Conservation (phyloP, 208 protist species). For the Crithidia bombi region DNA sequence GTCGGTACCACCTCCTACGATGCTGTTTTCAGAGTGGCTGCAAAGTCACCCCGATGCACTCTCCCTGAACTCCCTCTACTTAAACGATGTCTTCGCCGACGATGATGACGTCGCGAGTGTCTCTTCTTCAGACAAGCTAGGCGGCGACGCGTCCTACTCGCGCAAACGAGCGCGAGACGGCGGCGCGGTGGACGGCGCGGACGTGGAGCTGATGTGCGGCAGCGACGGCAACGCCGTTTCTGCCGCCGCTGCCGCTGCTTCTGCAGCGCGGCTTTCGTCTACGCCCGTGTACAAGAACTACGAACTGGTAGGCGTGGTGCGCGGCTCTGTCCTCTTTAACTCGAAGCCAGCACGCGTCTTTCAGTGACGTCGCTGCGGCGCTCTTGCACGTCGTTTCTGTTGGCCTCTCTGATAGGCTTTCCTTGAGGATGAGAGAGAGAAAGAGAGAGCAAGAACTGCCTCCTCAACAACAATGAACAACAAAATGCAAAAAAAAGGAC, state of each 20-base stretch:
- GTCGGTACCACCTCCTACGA: not conserved
- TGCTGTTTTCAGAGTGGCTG: slow-evolving; percentile 64
- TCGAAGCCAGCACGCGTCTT: slow-evolving; percentile 72
- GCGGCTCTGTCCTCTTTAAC: slow-evolving; percentile 67
- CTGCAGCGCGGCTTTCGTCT: not conserved
- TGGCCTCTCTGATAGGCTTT: too few relatives aligned
- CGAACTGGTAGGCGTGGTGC: slow-evolving; percentile 69
- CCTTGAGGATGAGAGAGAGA: too few relatives aligned
- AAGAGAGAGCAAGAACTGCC: too few relatives aligned
- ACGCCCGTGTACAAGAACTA: slow-evolving; percentile 52
- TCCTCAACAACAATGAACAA: not conserved
- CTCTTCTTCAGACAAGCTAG: not conserved
- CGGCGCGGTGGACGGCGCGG: slow-evolving; percentile 2
- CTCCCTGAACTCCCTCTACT: slow-evolving; percentile 45
- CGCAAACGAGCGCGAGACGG: slow-evolving; percentile 27
- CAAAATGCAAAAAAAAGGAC: not conserved
- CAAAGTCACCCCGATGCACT: slow-evolving; percentile 54
- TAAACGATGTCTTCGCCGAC: slow-evolving; percentile 10
- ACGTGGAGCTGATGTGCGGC: not conserved
- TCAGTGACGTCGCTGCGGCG: too few relatives aligned
- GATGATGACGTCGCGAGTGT: not conserved
- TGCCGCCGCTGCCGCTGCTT: not conserved
- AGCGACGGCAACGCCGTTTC: not conserved
- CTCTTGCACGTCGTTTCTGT: too few relatives aligned
- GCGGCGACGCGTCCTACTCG: not conserved